Conservation (phyloP, 768 basidiomycete genomes). For the Tylopilus balloui region DNA sequence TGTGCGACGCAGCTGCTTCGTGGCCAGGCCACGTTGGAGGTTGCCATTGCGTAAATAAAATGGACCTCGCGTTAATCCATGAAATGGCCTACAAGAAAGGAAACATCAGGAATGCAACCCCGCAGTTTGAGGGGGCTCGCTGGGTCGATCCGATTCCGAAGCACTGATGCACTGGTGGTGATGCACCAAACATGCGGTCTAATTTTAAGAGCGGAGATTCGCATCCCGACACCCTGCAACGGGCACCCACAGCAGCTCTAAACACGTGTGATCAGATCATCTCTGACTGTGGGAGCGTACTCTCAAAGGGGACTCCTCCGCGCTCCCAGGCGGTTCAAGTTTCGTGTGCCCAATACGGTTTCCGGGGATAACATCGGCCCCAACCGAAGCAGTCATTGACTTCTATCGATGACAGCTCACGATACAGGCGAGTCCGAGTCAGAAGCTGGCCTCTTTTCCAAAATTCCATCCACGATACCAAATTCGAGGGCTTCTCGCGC, state of each 20-base stretch:
- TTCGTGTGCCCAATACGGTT: constrained; percentile 3
- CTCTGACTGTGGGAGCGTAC: constrained; percentile 18
- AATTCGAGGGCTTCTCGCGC: constrained; percentile 87
- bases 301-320: constrained; percentile 13
- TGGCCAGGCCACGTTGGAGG: constrained; percentile 10
- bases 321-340: constrained; percentile 8
- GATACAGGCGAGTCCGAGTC: constrained; percentile 33
- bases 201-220: constrained; percentile 26
- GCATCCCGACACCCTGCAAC: constrained; percentile 14
- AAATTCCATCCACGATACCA: constrained; percentile 89
- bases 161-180: constrained; percentile 7
- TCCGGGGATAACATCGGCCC: constrained; percentile 1
- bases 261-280: constrained; percentile 24
- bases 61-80: constrained; percentile 17
- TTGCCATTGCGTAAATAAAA: constrained; percentile 17
- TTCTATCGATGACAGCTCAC: constrained; percentile 18
- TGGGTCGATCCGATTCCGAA: constrained; percentile 26
- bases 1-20: constrained; percentile 7
- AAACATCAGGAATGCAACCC: constrained; percentile 16
- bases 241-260: constrained; percentile 9
- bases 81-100: constrained; percentile 13
- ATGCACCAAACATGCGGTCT: constrained; percentile 14
- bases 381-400: constrained; percentile 4
- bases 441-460: constrained; percentile 67
- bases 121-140: constrained; percentile 31